A percentile compares a stretch with the other conserved stretches of the same genome.
These are phyloP conservation scores for Cinchona pubescens DNA, from an alignment of 257 asterid genomes.

Conservation along the genomic window DNA sequence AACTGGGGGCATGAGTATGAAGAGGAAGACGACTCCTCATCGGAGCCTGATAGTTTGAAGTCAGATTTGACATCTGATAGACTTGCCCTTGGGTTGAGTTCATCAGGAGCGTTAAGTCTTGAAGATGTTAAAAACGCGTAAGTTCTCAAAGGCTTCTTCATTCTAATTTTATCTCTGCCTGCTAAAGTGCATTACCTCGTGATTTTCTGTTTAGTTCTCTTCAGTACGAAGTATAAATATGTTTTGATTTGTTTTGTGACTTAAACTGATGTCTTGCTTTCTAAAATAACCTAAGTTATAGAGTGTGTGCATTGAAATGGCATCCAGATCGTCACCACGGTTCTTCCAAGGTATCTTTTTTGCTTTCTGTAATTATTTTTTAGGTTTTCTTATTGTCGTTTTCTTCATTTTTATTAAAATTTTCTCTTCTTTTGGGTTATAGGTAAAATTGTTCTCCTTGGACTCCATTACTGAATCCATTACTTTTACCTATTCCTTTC, in stretches of 20 bases:
- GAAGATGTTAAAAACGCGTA: conserved; percentile 86
- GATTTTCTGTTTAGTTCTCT: not conserved
- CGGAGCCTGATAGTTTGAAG: conserved; percentile 30
- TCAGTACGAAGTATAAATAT: not conserved
- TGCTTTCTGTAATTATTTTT: not conserved
- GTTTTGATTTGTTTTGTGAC: not conserved
- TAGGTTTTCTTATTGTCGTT: too few species aligned
- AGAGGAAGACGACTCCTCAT: conserved; percentile 54
- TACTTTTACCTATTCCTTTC: not conserved
- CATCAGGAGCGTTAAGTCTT: conserved; percentile 73
- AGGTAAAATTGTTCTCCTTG: not conserved
- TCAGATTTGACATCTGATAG: conserved; percentile 51
- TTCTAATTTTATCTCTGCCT: conserved; percentile 3
- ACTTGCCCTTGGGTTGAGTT: conserved; percentile 67
- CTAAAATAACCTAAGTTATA: too few species aligned
- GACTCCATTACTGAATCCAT: not conserved
- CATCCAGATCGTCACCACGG: conserved; percentile 99
- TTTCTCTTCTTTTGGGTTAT: not conserved
- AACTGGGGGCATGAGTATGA: conserved; percentile 35
- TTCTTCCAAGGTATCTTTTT: conserved; percentile 66
- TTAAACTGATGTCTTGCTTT: conserved; percentile 18
- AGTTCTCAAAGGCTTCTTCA: conserved; percentile 28
- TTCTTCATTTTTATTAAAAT: not conserved
- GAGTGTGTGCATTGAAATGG: conserved; percentile 89
- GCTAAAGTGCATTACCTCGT: not conserved